Conservation (phyloP, 371 early-diverging fungal species). For the Mucor irregularis region DNA sequence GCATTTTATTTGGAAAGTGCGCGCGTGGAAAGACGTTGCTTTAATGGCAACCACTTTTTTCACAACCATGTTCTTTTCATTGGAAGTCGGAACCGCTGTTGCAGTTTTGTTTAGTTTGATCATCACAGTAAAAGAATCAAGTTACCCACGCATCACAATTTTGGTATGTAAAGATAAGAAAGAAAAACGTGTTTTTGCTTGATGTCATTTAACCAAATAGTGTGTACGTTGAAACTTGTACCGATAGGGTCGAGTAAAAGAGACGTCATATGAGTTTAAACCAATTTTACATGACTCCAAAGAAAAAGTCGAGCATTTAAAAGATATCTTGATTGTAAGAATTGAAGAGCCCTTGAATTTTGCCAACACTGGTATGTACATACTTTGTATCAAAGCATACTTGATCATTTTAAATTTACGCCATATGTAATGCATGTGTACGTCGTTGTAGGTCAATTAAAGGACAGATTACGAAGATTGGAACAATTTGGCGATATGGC, state of each 20-base stretch:
- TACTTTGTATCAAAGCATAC: conserved; percentile 42
- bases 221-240: no score
- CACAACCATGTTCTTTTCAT: conserved; percentile 75
- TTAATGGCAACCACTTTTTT: conserved; percentile 75
- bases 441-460: conserved; percentile 62
- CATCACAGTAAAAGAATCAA: conserved; percentile 86
- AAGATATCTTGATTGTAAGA: conserved; percentile 78
- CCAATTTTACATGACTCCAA: conserved; percentile 17
- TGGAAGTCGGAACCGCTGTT: conserved; percentile 85
- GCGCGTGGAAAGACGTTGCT: conserved; percentile 82
- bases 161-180: conserved; percentile 47
- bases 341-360: conserved; percentile 89
- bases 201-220: no score
- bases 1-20: conserved; percentile 70
- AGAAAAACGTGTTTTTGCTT: background rate
- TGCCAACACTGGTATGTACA: conserved; percentile 82
- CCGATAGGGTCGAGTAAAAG: conserved; percentile 12
- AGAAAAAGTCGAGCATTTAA: conserved; percentile 54
- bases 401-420: conserved; percentile 36
- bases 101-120: conserved; percentile 80
- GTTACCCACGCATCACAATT: conserved; percentile 72
- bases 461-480: conserved; percentile 80
- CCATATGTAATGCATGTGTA: no score
- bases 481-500: conserved; percentile 86
- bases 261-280: conserved; percentile 19